Base-by-base conservation (phyloP, 331 rosid species). In the Ulmus americana region DNA sequence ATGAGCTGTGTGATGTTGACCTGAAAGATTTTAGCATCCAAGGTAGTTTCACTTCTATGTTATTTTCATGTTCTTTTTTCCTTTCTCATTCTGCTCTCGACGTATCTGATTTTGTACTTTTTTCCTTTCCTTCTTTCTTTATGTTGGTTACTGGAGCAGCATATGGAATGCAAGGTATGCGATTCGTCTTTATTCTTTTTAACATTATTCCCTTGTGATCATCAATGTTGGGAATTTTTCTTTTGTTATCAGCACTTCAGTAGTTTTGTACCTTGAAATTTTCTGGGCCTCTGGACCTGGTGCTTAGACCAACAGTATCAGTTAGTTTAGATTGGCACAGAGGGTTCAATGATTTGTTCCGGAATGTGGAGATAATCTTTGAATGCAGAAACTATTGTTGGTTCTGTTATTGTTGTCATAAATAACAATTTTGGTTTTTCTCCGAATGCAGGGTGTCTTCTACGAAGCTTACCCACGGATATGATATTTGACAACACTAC, bases 11-110 rank as follows among this genome's bases (percentile, higher is more conserved):
- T 71, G 97, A 94, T 44, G 88, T 94, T 39, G 99, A 94, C 71
- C 84, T 94, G 84, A 94, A 94, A 85, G 99, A 94, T 79, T 94
- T 94, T 79, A 94, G 99, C 79, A 76, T 94, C 72, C 99, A 85
- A 90, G 90, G 98, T 94, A 74, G 48, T 41, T 56, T 64, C 65
- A 61, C 22, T 61, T 46, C 72, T 74, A 8, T 10, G 15, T 22
- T 10, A 20, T 68, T 78, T 63, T 28, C 58, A 6, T 28, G 35
- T 68, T 69, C 40, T 35, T 35, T 60, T 76, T 69, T 42, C 35
- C 11, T 60, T 63, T 40, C 42, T 65, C 35, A 46, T 38, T 42
- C 45, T 71, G 42, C 45, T 61, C 44, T 55, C 59, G 56, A 38
- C 70, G 53, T 63, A 54, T 70, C 82, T 84, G 56, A 82, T 46